Evolutionary conservation across 2,329 filamentous ascomycete genomes (phyloP).

Genomic region (Neofusicoccum laricinum): DNA sequence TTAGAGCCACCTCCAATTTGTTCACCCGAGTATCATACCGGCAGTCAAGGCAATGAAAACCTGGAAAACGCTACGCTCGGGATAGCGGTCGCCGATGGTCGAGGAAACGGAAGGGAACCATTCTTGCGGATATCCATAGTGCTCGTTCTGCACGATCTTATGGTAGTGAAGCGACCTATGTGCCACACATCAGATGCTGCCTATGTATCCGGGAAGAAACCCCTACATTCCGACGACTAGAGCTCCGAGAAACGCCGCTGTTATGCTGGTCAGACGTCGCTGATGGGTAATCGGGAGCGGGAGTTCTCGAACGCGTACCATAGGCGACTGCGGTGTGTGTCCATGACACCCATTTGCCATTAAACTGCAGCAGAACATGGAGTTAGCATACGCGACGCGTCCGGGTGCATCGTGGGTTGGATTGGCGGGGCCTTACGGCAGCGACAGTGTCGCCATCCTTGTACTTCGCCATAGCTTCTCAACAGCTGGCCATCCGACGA

Average conservation of each 20-base stretch:
- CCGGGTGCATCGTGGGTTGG: not conserved
- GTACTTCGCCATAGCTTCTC: constrained; percentile 54
- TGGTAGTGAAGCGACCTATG: constrained; percentile 75
- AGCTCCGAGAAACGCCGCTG: constrained; percentile 82
- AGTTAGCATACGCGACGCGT: not conserved
- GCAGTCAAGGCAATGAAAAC: constrained; percentile 96
- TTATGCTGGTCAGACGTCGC: not conserved
- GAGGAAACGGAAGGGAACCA: constrained; percentile 97
- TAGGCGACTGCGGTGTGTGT: constrained; percentile 82
- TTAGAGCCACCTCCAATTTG: not conserved
- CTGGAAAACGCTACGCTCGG: constrained; percentile 95
- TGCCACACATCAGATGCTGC: not conserved
- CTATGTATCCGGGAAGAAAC: too few species aligned
- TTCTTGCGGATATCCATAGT: constrained; percentile 75
- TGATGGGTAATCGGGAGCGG: not conserved
- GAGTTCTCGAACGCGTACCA: constrained; percentile 44
- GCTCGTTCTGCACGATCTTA: constrained; percentile 97
- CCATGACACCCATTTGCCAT: constrained; percentile 88
- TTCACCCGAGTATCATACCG: constrained; percentile 48
- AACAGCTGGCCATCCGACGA: constrained; percentile 12
- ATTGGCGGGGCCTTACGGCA: constrained; percentile 44
- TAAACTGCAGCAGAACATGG: constrained; percentile 52
- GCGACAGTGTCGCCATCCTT: constrained; percentile 63
- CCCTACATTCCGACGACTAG: constrained; percentile 66
- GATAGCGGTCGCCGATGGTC: constrained; percentile 95